Conservation (phyloP, 2,329 filamentous ascomycete species). For the Arthroderma uncinatum region DNA sequence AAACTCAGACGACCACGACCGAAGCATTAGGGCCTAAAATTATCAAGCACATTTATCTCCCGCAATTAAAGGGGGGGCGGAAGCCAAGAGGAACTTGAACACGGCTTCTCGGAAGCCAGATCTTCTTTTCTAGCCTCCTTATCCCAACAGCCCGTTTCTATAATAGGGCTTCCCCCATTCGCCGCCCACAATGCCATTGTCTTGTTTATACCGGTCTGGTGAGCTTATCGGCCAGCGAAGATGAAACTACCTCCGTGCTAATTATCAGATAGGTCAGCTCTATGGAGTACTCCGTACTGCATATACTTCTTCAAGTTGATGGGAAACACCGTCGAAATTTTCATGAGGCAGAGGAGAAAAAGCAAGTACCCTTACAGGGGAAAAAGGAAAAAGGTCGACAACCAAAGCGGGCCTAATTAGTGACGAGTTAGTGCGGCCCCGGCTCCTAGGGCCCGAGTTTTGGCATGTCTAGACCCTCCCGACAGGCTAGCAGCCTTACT, state of each 20-base stretch:
- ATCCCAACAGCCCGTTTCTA: background rate
- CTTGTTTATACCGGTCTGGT: background rate
- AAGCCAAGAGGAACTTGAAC: background rate
- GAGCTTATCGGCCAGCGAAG: background rate
- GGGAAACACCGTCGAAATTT: background rate
- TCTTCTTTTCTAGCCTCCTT: background rate
- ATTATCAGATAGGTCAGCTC: background rate
- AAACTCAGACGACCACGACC: background rate
- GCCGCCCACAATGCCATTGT: background rate
- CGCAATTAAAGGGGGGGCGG: slow-evolving; percentile 1
- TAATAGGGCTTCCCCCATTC: background rate
- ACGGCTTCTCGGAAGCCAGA: slow-evolving; percentile 1
- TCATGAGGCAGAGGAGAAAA: background rate
- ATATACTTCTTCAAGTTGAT: background rate
- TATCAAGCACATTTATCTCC: background rate
- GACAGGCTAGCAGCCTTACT: slow-evolving; percentile 5
- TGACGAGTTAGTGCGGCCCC: slow-evolving; percentile 1
- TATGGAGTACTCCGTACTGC: background rate
- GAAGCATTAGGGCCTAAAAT: background rate
- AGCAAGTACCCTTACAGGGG: background rate
- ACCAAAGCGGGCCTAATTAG: slow-evolving; percentile 1
- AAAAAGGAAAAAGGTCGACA: background rate
- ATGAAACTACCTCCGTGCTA: background rate
- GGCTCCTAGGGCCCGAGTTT: background rate
- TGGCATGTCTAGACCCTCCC: slow-evolving; percentile 5